These are phyloP conservation scores for Tinospora cordifolia DNA, from an alignment of 164 flowering plant species.

Conservation along the genomic window DNA sequence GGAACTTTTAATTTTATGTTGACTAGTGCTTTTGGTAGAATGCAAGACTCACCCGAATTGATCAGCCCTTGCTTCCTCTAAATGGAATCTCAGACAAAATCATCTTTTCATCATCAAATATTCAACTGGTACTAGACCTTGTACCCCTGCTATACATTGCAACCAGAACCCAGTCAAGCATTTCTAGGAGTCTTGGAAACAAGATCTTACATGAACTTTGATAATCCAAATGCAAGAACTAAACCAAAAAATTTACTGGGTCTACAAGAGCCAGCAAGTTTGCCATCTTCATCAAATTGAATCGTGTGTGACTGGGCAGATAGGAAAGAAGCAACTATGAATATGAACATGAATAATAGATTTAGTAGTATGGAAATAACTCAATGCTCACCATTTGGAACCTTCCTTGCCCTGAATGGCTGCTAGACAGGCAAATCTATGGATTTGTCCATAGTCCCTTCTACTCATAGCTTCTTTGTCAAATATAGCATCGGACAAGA, in stretches of 20 bases:
- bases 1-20: too few species aligned
- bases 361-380: not conserved
- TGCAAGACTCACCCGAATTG: not conserved
- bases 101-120: too few species aligned
- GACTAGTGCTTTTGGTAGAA: not conserved
- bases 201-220: not conserved
- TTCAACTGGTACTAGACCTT: not conserved
- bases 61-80: not conserved
- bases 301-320: not conserved
- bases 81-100: too few species aligned
- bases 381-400: slow-evolving; percentile 27
- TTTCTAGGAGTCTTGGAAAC: not conserved
- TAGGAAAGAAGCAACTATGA: not conserved
- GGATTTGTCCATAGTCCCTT: slow-evolving; percentile 35
- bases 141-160: not conserved
- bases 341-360: not conserved
- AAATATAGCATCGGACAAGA: slow-evolving; percentile 77
- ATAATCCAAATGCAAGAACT: not conserved
- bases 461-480: slow-evolving; percentile 43
- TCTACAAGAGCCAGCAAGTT: not conserved
- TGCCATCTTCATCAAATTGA: not conserved
- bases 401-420: slow-evolving; percentile 34
- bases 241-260: not conserved
- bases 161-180: not conserved
- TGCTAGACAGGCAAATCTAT: slow-evolving; percentile 41